phyloP scores from a whole-genome alignment of 2,329 filamentous ascomycete genomes.

The Talaromyces sp. region DNA sequence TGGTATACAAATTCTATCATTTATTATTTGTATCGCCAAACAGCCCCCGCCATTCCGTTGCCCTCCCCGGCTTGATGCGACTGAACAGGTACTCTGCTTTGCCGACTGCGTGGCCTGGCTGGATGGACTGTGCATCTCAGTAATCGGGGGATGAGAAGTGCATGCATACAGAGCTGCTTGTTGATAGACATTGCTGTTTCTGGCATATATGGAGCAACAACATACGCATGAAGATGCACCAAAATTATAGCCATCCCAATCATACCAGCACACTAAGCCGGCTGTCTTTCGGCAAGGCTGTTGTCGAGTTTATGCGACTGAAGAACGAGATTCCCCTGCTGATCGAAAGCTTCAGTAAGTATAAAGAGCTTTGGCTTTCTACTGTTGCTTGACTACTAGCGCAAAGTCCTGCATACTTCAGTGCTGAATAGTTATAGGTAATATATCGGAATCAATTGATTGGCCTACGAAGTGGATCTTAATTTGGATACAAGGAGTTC shows the following conservation, averaged over 20 bases:
- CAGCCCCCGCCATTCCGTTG: not conserved
- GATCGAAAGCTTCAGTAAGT: too few species aligned
- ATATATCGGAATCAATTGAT: too few species aligned
- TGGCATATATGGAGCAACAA: not conserved
- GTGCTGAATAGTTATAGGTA: too few species aligned
- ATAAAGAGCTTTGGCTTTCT: too few species aligned
- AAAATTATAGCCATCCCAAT: constrained; percentile 39
- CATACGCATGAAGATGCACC: not conserved
- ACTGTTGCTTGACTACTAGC: too few species aligned
- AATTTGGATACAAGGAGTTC: too few species aligned
- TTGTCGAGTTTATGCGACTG: constrained; percentile 47
- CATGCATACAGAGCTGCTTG: not conserved
- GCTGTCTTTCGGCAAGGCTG: constrained; percentile 43
- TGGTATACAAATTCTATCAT: too few species aligned
- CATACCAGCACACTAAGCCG: constrained; percentile 45
- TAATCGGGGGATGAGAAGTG: not conserved
- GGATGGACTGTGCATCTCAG: not conserved
- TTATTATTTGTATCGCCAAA: not conserved
- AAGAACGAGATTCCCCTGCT: constrained; percentile 44
- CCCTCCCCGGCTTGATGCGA: not conserved
- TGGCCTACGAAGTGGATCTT: too few species aligned
- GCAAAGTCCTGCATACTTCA: too few species aligned
- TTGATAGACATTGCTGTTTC: not conserved
- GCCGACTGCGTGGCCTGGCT: not conserved
- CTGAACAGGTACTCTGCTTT: constrained; percentile 19